phyloP scores from a whole-genome alignment of 345 rosid species.

The Citrus mangshanensis region DNA sequence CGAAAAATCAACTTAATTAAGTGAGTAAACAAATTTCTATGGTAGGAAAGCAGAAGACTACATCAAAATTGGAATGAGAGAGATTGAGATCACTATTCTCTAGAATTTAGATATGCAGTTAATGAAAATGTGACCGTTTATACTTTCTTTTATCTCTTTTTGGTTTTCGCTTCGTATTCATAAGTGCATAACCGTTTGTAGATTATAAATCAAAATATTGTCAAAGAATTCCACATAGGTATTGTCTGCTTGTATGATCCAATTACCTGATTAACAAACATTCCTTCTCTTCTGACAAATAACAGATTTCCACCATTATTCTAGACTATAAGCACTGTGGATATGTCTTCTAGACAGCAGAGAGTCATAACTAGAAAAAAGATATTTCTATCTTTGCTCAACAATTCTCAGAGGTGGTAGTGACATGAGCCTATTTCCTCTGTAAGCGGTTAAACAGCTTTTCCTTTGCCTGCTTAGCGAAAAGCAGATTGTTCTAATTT shows the following conservation, averaged over 20 bases:
- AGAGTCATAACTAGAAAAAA: background rate
- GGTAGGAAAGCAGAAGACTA: background rate
- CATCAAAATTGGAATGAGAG: background rate
- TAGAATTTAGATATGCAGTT: background rate
- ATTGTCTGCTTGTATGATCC: background rate
- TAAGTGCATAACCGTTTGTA: too few relatives aligned
- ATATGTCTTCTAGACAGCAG: background rate
- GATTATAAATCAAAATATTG: background rate
- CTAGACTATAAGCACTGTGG: background rate
- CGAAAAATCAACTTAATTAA: background rate
- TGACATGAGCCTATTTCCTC: background rate
- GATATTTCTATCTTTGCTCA: background rate
- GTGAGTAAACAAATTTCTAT: background rate
- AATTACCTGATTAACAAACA: background rate
- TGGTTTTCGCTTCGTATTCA: background rate
- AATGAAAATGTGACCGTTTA: background rate
- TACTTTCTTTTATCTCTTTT: background rate
- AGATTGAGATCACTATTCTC: background rate
- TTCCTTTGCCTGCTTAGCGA: background rate
- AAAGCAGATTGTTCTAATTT: too few relatives aligned
- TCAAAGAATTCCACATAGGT: background rate
- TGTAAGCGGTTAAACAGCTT: background rate
- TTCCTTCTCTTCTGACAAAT: background rate
- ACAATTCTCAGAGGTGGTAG: background rate
- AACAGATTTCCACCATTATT: background rate